Percentiles rank a stretch among this genome's conserved stretches.
These are phyloP conservation scores for Dipteronia sinensis DNA, from an alignment of 345 rosid genomes.

Conservation along the genomic window DNA sequence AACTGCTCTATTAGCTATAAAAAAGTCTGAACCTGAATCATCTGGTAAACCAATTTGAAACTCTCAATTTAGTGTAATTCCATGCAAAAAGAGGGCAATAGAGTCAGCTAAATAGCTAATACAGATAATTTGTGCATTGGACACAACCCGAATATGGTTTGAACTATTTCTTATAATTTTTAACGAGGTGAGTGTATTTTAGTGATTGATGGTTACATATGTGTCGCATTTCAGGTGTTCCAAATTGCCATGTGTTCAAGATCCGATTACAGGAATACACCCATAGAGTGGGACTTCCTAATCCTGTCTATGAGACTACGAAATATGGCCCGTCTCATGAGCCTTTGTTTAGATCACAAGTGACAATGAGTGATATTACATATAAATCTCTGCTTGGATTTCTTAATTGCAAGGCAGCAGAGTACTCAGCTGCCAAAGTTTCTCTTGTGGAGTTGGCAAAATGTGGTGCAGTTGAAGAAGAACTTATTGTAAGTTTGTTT, in stretches of 20 bases:
- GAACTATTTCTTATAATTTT: no score
- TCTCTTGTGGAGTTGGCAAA: slow-evolving; percentile 73
- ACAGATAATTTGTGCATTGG: neutral
- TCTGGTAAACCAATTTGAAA: slow-evolving; percentile 24
- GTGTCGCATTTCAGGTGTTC: slow-evolving; percentile 51
- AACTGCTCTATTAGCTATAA: slow-evolving; percentile 81
- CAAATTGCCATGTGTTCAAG: slow-evolving; percentile 77
- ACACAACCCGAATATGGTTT: no score
- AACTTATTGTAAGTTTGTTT: slow-evolving; percentile 68
- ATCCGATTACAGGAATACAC: slow-evolving; percentile 82
- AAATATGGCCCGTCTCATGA: slow-evolving; percentile 77
- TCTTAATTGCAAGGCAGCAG: slow-evolving; percentile 89
- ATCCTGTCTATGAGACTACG: slow-evolving; percentile 82
- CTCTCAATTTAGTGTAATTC: slow-evolving; percentile 72
- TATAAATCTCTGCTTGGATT: slow-evolving; percentile 84
- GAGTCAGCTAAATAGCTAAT: slow-evolving; percentile 36
- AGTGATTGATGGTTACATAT: slow-evolving; percentile 1
- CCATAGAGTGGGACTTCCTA: slow-evolving; percentile 62
- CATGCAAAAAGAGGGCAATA: slow-evolving; percentile 59
- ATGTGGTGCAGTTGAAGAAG: slow-evolving; percentile 50
- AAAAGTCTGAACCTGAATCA: slow-evolving; percentile 39
- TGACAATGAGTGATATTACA: slow-evolving; percentile 57
- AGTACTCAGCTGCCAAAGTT: slow-evolving; percentile 95
- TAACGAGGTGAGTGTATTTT: neutral
- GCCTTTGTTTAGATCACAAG: slow-evolving; percentile 70